Evolutionary conservation across 139 green algal genomes (phyloP).

Genomic region (Picochlorum costavermella): DNA sequence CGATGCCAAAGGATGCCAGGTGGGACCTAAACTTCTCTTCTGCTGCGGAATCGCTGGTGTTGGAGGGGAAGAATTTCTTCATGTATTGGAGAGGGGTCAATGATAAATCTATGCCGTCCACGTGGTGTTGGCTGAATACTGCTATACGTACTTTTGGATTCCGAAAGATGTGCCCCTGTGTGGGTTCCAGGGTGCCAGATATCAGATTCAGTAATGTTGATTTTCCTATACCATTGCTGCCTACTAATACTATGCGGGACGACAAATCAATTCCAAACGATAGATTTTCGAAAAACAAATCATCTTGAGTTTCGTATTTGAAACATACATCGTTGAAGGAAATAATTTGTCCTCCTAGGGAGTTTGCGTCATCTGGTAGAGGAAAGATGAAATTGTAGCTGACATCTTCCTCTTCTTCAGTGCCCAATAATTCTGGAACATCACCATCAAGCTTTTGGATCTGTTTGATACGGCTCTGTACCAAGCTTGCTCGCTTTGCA

Average conservation of each 20-base stretch:
- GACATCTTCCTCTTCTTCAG: slow-evolving; percentile 51
- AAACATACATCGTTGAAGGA: slow-evolving; percentile 30
- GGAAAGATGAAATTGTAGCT: slow-evolving; percentile 71
- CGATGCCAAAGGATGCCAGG: slow-evolving; percentile 83
- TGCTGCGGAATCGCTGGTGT: slow-evolving; percentile 7
- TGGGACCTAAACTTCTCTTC: slow-evolving; percentile 40
- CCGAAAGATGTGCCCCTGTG: slow-evolving; percentile 72
- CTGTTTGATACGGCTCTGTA: slow-evolving; percentile 91
- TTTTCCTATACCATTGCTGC: slow-evolving; percentile 74
- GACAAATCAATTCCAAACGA: slow-evolving; percentile 48
- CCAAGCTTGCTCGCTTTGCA: slow-evolving; percentile 77
- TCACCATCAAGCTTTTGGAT: slow-evolving; percentile 68
- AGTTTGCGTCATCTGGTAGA: slow-evolving; percentile 17
- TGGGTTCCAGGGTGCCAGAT: slow-evolving; percentile 67
- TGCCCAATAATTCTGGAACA: slow-evolving; percentile 28
- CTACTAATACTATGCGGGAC: slow-evolving; percentile 68
- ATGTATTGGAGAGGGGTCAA: slow-evolving; percentile 56
- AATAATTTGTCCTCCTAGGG: slow-evolving; percentile 7
- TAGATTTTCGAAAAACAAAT: slow-evolving; percentile 37
- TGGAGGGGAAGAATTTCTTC: slow-evolving; percentile 20
- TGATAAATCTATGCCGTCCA: slow-evolving; percentile 89
- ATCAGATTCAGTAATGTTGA: slow-evolving; percentile 81
- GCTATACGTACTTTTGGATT: slow-evolving; percentile 71
- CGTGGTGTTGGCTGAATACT: slow-evolving; percentile 92
- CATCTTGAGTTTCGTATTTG: slow-evolving; percentile 32